Base-by-base conservation (phyloP, 2,329 filamentous ascomycete species). In the Teratosphaeria destructans region DNA sequence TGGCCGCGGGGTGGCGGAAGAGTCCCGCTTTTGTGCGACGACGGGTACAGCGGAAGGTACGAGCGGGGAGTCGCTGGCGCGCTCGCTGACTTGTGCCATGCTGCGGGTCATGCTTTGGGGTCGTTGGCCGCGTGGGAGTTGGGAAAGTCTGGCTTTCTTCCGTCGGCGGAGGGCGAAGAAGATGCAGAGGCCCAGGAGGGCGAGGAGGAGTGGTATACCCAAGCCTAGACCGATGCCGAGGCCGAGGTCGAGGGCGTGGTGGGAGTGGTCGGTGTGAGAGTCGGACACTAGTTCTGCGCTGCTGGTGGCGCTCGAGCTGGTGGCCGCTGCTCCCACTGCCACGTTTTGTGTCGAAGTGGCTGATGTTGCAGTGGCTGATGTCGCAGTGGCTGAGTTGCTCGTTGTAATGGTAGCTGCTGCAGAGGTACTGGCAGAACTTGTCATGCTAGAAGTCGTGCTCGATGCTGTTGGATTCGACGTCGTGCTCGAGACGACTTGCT, bases 181-280 rank as follows among this genome's bases (percentile, higher is more conserved):
- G 5, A 39, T 49, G n/a, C 58, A 47, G 26, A 57, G 27, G 3
- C 14, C 60, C 16, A 60, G 10, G 14, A 60, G 16, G 12, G 49
- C 54, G 26, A 62, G 49, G 3, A 62, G 56, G 5, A 59, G 12
- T 3, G 60, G 62, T 16, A 64, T 61, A 37, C 60, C 62, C 4
- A 62, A 37, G 10, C 62, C 62, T 14, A 64, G 54, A 26, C 62
- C 62, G 3, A 62, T 29, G 2, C 60, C 62, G 32, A 55, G 32
- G 29, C 26, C 43, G 11, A 49, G 43, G 26, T 23, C 54, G 54
- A 23, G 19, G 19, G 32, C 54, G 3, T 32, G 32, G 12, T 26
- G 10, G 37, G 54, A 55, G 32, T 43, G 37, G 37, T 55, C 19
- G 54, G 19, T 19, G 27, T 49, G 11, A 16, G 39, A 29, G 26